These are phyloP conservation scores for Protomyces pachydermus DNA, from an alignment of 1,139 yeast species.

Conservation along the genomic window DNA sequence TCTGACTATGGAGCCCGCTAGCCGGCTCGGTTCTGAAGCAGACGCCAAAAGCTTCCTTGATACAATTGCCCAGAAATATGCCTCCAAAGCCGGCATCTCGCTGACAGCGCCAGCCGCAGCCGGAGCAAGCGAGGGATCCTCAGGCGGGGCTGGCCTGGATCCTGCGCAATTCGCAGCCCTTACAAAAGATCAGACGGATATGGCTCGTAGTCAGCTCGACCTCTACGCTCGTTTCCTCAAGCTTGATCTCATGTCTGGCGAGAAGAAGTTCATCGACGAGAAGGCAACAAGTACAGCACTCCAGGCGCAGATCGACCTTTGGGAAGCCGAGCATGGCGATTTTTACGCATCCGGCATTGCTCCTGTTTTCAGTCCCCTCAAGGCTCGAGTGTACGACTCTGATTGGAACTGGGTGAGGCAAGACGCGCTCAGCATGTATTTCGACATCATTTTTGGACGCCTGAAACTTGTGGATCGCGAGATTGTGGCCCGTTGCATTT, in stretches of 20 bases:
- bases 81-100: constrained; percentile 71
- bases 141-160: constrained; percentile 80
- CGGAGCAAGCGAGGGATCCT: constrained; percentile 50
- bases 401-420: constrained; percentile 99
- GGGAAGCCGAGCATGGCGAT: constrained; percentile 94
- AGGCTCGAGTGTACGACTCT: constrained; percentile 93
- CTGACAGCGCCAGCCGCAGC: constrained; percentile 61
- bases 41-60: constrained; percentile 92
- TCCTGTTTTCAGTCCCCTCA: constrained; percentile 83
- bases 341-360: constrained; percentile 85
- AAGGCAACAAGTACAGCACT: constrained; percentile 78
- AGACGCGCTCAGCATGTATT: constrained; percentile 88
- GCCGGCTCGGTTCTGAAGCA: constrained; percentile 75
- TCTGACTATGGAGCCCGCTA: constrained; percentile 82
- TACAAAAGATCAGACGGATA: constrained; percentile 79
- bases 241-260: constrained; percentile 85
- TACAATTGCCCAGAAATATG: constrained; percentile 74
- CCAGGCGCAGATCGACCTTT: constrained; percentile 84
- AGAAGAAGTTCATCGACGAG: constrained; percentile 77
- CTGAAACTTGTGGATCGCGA: constrained; percentile 87
- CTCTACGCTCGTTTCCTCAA: constrained; percentile 91
- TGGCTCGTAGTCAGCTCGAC: constrained; percentile 94
- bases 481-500: constrained; percentile 91
- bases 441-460: constrained; percentile 91
- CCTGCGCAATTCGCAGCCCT: constrained; percentile 94